phyloP scores from a whole-genome alignment of 768 basidiomycete genomes.

The Termitomyces titanicus region DNA sequence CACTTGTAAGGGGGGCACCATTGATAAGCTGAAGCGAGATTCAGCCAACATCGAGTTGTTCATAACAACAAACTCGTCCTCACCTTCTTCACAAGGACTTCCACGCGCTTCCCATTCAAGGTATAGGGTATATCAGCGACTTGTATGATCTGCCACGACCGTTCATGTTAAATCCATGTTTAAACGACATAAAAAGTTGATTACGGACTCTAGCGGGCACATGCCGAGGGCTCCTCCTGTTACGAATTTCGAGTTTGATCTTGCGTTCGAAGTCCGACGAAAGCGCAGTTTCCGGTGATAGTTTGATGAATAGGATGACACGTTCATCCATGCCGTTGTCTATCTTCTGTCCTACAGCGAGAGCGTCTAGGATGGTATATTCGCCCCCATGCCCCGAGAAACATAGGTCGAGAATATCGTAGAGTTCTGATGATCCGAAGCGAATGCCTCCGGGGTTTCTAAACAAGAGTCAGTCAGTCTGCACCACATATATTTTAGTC shows the following conservation, averaged over 20 bases:
- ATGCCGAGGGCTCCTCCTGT: constrained; percentile 66
- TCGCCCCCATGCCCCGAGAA: constrained; percentile 43
- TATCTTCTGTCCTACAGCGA: constrained; percentile 71
- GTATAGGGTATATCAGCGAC: constrained; percentile 74
- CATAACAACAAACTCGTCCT: constrained; percentile 10
- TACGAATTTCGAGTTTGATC: constrained; percentile 60
- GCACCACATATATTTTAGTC: constrained; percentile 8
- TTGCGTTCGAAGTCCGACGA: constrained; percentile 48
- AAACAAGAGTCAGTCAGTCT: constrained; percentile 19
- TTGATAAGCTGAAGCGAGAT: constrained; percentile 60
- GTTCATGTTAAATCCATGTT: background rate
- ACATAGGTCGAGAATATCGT: constrained; percentile 68
- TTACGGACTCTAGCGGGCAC: constrained; percentile 64
- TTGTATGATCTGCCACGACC: constrained; percentile 53
- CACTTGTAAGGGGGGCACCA: constrained; percentile 61
- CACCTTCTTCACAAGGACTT: constrained; percentile 76
- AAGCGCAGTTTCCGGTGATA: constrained; percentile 46
- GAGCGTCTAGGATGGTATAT: constrained; percentile 49
- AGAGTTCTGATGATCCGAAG: constrained; percentile 79
- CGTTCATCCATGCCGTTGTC: constrained; percentile 67
- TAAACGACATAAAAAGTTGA: constrained; percentile 2
- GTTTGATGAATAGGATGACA: constrained; percentile 72
- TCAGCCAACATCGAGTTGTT: background rate
- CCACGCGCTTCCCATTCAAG: constrained; percentile 77
- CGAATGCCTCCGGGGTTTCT: constrained; percentile 83